Evolutionary conservation across 139 green algal genomes (phyloP).

Genomic region (Chlorella sp.): DNA sequence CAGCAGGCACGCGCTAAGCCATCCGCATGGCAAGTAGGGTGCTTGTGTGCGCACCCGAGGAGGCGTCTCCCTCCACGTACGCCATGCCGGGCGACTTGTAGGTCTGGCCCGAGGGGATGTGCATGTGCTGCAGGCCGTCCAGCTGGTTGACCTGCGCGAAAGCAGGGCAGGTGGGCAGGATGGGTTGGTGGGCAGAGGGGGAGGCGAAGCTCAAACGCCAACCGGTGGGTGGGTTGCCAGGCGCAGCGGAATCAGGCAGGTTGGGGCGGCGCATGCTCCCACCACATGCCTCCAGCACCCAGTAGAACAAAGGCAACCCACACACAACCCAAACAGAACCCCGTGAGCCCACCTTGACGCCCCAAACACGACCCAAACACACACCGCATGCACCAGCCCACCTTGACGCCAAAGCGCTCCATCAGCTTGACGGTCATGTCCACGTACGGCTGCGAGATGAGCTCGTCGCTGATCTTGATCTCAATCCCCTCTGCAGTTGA

Average conservation of each 20-base stretch:
- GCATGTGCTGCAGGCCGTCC: constrained; percentile 84
- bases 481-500: constrained; percentile 60
- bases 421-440: constrained; percentile 99
- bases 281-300: no score
- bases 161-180: not conserved
- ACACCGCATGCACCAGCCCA: no score
- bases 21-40: no score
- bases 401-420: constrained; percentile 89
- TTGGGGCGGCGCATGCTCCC: no score
- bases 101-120: constrained; percentile 68
- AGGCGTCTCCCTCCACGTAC: constrained; percentile 98
- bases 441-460: constrained; percentile 96
- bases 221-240: no score
- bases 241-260: no score
- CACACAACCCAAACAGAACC: no score
- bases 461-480: constrained; percentile 93
- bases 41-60: constrained; percentile 48
- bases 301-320: no score
- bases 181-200: not conserved
- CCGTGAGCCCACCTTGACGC: no score
- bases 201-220: not conserved
- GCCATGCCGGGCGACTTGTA: constrained; percentile 91
- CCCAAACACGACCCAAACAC: no score
- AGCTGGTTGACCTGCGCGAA: constrained; percentile 72
- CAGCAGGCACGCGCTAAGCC: no score